Percentiles rank a stretch among this genome's conserved stretches.
These are phyloP conservation scores for Bruguiera hainesii DNA, from an alignment of 441 rosid species.

Conservation along the genomic window DNA sequence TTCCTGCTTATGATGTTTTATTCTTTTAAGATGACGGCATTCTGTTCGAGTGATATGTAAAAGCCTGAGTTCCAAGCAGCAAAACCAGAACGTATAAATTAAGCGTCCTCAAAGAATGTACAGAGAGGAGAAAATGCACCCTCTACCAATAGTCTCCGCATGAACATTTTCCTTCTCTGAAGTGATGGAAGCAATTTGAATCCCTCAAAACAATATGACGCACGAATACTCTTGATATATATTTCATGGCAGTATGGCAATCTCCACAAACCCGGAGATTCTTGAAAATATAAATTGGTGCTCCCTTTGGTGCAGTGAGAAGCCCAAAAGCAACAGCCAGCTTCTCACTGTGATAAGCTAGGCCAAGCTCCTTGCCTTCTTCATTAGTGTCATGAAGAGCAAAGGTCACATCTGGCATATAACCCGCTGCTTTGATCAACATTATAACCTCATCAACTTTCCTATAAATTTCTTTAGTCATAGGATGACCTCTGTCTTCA, in stretches of 20 bases:
- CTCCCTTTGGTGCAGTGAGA: constrained; percentile 47
- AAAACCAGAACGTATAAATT: too few species aligned
- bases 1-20: too few species aligned
- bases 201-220: constrained; percentile 75
- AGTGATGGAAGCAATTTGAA: constrained; percentile 89
- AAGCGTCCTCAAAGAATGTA: background rate
- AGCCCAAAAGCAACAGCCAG: constrained; percentile 77
- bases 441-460: constrained; percentile 65
- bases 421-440: constrained; percentile 71
- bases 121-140: background rate
- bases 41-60: too few species aligned
- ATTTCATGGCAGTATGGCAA: constrained; percentile 66
- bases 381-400: constrained; percentile 73
- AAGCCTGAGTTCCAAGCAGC: too few species aligned
- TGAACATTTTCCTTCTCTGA: constrained; percentile 68
- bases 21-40: too few species aligned
- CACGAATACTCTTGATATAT: constrained; percentile 50
- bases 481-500: constrained; percentile 70
- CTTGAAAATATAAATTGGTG: constrained; percentile 73
- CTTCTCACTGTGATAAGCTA: constrained; percentile 91
- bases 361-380: constrained; percentile 67
- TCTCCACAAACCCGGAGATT: constrained; percentile 88
- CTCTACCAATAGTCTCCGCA: constrained; percentile 85
- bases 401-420: constrained; percentile 60
- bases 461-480: constrained; percentile 52